Evolutionary conservation across 1,139 yeast species (phyloP), one percentile per base, ranked within the genome.

Genomic region (Yamadazyma aaseri): DNA sequence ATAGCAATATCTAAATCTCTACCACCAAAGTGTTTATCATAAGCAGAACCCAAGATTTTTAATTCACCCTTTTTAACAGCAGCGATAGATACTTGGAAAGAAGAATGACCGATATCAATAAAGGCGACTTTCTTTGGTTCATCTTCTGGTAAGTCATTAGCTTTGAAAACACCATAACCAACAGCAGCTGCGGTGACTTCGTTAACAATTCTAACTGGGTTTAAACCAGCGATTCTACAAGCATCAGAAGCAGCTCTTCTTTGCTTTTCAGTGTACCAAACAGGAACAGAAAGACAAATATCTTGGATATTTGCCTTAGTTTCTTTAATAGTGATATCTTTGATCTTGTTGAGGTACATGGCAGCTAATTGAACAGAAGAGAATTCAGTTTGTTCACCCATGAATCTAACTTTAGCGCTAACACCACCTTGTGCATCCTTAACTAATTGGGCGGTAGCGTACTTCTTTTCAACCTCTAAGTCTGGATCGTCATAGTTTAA

Each of bases 121-220:
- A 92, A 86, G 27, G 95, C 97, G 51, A 92, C 87, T 58, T 78
- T 84, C 71, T 85, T 82, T 56, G 92, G 84, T 64, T 83, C 85
- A 52, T 85, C 95, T 65, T 87, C 97, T 49, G 86, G 87, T 63
- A 96, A 92, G 51, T 92, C 86, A 56, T 86, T 94, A 39, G 86
- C 81, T 79, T 92, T 90, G 82, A 92, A 92, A 44, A 92, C 97
- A 74, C 98, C 98, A 72, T 92, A 94, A 50, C 97, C 95, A 48
- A 94, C 96, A 50, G 97, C 97, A 41, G 98, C 98, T 43, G 98
- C 97, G 41, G 98, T 90, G 46, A 86, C 81, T 63, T 92, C 98
- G 63, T 92, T 92, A 54, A 92, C 96, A 49, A 92, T 81, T 77
- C 98, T 85, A 43, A 92, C 97, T 42, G 98, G 97, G 80, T 92